Evolutionary conservation across 129 eudicot genomes (phyloP), one percentile per base, ranked within the genome.

Genomic region (Tagetes erecta): DNA sequence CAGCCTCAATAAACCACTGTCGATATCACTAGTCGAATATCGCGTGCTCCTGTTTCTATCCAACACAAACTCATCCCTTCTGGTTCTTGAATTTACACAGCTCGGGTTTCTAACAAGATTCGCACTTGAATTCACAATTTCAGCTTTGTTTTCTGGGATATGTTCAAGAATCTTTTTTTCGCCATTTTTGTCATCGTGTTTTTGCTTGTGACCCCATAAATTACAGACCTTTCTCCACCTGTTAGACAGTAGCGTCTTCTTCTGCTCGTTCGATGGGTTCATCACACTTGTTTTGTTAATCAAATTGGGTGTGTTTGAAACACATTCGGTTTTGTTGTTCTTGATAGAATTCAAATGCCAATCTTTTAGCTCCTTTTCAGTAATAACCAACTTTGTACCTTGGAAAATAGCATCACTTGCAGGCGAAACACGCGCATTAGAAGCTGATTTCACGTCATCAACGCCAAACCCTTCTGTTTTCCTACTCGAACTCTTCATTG

Each of bases 341-440:
- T 66, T 84, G 67, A 76, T 64, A 34, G 94, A 84, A 78, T 68
- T 87, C 82, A 90, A 42, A 68, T 70, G 90, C 97, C 96, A 93
- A 71, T 88, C 96, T 79, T 88, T 93, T 85, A 93, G 76, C 67
- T 93, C 97, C 78, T 79, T 95, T 84, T 91, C 97, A 0, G 97
- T 90, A 31, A 94, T 85, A 27, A 94, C 91, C 83, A 94, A 53
- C 79, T 88, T 94, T 45, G 87, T 73, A 38, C 85, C 87, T 34
- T 80, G 78, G 40, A 79, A 82, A 51, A 76, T 76, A 67, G 77
- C 86, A 9, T 79, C 79, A 67, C 81, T 87, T 0, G 85, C 82
- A 66, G 91, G 96, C 35, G 92, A 88, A 31, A 78, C 83, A 8
- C 52, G 40, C 0, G 78, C 78, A 72, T 64, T 64, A 30, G 78